Percentiles rank a stretch among this genome's conserved stretches.
Conservation (phyloP, 805 yeast genomes). For the Limtongozyma cylindracea region DNA sequence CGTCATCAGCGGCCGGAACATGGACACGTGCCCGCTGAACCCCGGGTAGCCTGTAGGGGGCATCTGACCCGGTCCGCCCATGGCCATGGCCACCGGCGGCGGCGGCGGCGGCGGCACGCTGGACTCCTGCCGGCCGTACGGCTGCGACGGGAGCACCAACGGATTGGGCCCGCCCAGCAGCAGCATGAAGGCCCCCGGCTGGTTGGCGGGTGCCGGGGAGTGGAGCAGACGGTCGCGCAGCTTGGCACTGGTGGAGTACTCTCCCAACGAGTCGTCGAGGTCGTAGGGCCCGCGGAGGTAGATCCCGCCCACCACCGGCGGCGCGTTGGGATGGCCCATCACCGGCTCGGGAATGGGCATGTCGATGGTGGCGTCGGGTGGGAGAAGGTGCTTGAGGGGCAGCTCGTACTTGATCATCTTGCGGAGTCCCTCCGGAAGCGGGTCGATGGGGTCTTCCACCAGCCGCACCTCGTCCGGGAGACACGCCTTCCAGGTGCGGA, state of each 20-base stretch:
- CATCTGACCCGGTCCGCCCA: no score
- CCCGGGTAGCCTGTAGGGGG: no score
- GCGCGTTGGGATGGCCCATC: conserved; percentile 57
- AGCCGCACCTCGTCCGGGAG: conserved; percentile 84
- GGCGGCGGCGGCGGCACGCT: no score
- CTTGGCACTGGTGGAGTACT: conserved; percentile 20
- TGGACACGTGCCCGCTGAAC: no score
- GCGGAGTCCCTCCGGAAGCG: conserved; percentile 40
- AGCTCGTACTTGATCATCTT: conserved; percentile 56
- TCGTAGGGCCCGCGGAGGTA: conserved; percentile 51
- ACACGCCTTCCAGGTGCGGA: conserved; percentile 97
- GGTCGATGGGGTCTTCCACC: conserved; percentile 54
- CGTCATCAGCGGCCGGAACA: no score
- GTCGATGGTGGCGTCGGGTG: conserved; percentile 42
- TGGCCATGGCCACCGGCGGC: no score
- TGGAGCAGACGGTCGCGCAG: no score
- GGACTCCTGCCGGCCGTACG: no score
- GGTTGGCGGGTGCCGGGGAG: no score
- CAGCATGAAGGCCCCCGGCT: no score
- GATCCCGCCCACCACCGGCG: conserved; percentile 87
- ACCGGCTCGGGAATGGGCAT: conserved; percentile 70
- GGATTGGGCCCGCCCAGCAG: no score
- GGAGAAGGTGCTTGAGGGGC: conserved; percentile 58
- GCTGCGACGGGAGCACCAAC: no score
- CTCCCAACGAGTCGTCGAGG: conserved; percentile 65